phyloP scores from a whole-genome alignment of 257 asterid species.

The Lycium barbarum region DNA sequence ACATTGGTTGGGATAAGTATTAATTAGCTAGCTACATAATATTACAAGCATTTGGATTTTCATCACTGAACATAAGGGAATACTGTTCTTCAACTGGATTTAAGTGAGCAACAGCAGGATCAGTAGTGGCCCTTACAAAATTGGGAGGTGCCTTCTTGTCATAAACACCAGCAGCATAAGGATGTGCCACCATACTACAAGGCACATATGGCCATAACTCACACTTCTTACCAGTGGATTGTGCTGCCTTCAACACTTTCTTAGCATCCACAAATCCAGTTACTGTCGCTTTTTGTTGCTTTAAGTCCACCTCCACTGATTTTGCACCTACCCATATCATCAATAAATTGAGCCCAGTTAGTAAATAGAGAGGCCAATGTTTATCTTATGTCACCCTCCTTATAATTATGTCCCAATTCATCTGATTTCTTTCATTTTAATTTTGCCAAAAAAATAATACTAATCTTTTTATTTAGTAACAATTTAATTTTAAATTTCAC shows the following conservation, averaged over 20 bases:
- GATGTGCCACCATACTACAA: slow-evolving; percentile 70
- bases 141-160: slow-evolving; percentile 93
- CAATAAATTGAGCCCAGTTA: background rate
- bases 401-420: no score
- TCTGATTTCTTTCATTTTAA: no score
- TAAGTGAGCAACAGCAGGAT: slow-evolving; percentile 74
- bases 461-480: no score
- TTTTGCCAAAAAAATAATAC: no score
- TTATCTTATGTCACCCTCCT: background rate
- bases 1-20: no score
- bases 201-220: slow-evolving; percentile 96
- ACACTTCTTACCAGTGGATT: slow-evolving; percentile 65
- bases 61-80: slow-evolving; percentile 83
- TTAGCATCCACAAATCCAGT: slow-evolving; percentile 79
- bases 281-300: slow-evolving; percentile 84
- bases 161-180: slow-evolving; percentile 77
- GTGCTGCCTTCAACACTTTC: slow-evolving; percentile 74
- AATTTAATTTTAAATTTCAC: no score
- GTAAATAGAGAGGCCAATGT: background rate
- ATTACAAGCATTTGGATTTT: slow-evolving; percentile 80
- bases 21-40: slow-evolving; percentile 55
- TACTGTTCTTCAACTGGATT: slow-evolving; percentile 79
- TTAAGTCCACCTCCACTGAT: slow-evolving; percentile 78
- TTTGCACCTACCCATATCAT: slow-evolving; percentile 61
- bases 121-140: slow-evolving; percentile 62